These are phyloP conservation scores for Hortiboletus flavorubellus DNA, from an alignment of 768 basidiomycete species.

Conservation along the genomic window DNA sequence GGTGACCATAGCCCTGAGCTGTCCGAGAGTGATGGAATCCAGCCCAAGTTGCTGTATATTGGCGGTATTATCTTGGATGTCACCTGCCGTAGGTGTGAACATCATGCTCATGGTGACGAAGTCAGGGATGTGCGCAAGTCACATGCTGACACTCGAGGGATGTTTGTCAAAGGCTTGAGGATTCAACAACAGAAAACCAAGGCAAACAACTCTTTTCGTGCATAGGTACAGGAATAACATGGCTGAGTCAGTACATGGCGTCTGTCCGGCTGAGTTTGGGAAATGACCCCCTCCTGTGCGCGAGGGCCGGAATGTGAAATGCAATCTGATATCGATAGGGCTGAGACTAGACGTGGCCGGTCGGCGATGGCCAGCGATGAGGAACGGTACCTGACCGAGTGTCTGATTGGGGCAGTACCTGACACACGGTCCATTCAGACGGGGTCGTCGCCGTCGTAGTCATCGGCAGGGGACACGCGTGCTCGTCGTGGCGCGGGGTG, in stretches of 20 bases:
- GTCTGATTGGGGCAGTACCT: constrained; percentile 11
- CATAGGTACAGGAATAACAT: neutral
- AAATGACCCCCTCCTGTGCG: neutral
- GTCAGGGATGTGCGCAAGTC: neutral
- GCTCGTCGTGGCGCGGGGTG: neutral
- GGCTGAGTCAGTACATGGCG: too few relatives aligned
- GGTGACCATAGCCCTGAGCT: constrained; percentile 70
- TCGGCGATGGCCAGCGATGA: constrained; percentile 24
- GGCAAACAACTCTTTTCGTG: constrained; percentile 6
- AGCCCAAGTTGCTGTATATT: constrained; percentile 42
- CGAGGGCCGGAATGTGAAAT: neutral
- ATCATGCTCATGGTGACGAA: constrained; percentile 30
- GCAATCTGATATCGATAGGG: constrained; percentile 18
- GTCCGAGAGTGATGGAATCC: constrained; percentile 78
- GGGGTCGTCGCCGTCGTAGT: neutral
- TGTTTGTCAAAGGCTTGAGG: constrained; percentile 26
- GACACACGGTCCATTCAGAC: neutral
- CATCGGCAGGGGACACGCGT: constrained; percentile 16
- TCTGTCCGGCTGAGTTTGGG: too few relatives aligned
- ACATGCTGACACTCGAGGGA: neutral
- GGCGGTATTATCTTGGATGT: constrained; percentile 31
- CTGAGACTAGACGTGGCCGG: neutral
- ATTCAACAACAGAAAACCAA: constrained; percentile 26
- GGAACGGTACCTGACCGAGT: constrained; percentile 16
- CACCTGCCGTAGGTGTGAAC: constrained; percentile 29